Conservation (phyloP, 768 basidiomycete genomes). For the Cyathus striatus region DNA sequence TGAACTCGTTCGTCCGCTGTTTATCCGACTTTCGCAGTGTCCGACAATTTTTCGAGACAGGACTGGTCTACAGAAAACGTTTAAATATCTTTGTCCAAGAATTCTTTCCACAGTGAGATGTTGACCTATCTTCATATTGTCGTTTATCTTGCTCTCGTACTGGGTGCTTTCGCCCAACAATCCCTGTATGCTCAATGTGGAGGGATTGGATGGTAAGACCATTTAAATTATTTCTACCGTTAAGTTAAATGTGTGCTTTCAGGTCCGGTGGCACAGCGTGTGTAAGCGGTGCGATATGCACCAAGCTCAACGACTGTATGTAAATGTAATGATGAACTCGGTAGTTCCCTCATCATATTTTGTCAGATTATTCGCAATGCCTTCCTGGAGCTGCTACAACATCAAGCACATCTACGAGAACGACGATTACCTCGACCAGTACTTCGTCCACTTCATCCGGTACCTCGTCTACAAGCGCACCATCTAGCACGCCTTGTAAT, state of each 20-base stretch:
- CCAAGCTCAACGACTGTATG: conserved; percentile 36
- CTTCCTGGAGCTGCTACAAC: conserved; percentile 31
- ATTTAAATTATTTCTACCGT: not conserved
- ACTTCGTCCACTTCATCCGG: conserved; percentile 17
- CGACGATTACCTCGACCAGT: too few relatives aligned
- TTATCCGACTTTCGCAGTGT: too few relatives aligned
- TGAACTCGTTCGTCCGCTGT: too few relatives aligned
- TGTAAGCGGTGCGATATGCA: conserved; percentile 38
- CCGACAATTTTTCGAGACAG: too few relatives aligned
- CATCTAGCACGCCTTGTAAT: conserved; percentile 16
- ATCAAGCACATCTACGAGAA: too few relatives aligned
- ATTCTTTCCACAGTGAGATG: too few relatives aligned
- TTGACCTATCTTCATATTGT: conserved; percentile 8
- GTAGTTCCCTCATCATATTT: too few relatives aligned
- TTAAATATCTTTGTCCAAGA: too few relatives aligned
- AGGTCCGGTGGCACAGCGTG: conserved; percentile 50
- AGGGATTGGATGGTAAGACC: conserved; percentile 41
- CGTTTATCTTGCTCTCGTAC: conserved; percentile 16
- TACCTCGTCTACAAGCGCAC: conserved; percentile 12
- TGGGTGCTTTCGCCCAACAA: conserved; percentile 28
- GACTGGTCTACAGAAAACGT: too few relatives aligned
- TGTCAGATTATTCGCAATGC: conserved; percentile 50
- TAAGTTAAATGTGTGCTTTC: not conserved
- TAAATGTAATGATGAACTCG: too few relatives aligned
- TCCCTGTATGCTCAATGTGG: conserved; percentile 43